These are phyloP conservation scores for Citrus sp. DNA, from an alignment of 345 rosid species.

Conservation along the genomic window DNA sequence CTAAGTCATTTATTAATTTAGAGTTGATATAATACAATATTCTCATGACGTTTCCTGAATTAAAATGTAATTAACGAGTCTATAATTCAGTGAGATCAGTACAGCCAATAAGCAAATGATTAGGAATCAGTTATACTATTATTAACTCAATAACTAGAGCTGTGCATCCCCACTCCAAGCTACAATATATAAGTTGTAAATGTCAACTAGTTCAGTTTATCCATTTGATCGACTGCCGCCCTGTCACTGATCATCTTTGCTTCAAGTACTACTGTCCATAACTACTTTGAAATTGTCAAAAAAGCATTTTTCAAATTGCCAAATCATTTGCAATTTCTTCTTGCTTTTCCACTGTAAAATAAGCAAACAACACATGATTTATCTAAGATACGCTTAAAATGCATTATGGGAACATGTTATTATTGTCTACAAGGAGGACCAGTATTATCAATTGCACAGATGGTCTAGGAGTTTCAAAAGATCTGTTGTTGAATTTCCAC, in stretches of 20 bases:
- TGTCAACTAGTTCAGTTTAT: too few species aligned
- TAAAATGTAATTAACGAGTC: background rate
- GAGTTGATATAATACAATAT: background rate
- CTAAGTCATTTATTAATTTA: background rate
- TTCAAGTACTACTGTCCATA: background rate
- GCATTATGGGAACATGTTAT: background rate
- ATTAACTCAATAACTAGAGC: too few species aligned
- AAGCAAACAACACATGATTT: background rate
- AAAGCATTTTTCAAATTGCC: background rate
- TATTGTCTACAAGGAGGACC: background rate
- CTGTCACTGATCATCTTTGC: background rate
- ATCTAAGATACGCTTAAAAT: background rate
- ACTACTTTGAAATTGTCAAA: background rate
- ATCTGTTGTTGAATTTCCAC: background rate
- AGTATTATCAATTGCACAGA: background rate
- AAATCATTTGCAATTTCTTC: background rate
- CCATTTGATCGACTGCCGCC: background rate
- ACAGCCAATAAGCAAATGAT: background rate
- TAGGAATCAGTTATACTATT: too few species aligned
- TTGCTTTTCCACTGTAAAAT: background rate
- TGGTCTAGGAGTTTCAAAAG: background rate
- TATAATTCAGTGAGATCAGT: conserved; percentile 4
- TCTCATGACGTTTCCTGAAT: background rate
- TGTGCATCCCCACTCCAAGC: too few species aligned
- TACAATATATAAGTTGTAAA: too few species aligned